A percentile compares a stretch with the other conserved stretches of the same genome.
Conservation (phyloP, 192 early-diverging fungal genomes). For the Spizellomyces sp. region DNA sequence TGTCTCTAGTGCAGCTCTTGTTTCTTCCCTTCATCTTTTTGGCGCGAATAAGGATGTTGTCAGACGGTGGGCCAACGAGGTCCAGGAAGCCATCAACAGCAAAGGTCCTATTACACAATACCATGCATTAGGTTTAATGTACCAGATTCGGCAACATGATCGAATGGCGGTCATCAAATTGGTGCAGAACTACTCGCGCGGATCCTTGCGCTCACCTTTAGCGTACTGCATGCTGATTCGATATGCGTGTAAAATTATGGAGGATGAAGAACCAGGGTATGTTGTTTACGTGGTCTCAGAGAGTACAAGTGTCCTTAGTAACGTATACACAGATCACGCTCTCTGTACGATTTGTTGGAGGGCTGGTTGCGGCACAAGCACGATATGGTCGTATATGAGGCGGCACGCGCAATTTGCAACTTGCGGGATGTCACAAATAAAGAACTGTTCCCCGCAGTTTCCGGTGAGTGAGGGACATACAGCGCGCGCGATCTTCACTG, state of each 20-base stretch:
- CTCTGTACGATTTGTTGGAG: constrained; percentile 85
- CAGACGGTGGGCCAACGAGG: constrained; percentile 96
- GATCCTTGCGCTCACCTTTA: constrained; percentile 75
- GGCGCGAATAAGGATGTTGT: constrained; percentile 85
- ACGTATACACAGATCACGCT: constrained; percentile 35
- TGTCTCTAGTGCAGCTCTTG: constrained; percentile 88
- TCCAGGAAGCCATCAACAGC: constrained; percentile 88
- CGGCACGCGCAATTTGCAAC: constrained; percentile 94
- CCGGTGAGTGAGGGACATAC: constrained; percentile 51
- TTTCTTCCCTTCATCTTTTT: constrained; percentile 89
- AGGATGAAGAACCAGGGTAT: constrained; percentile 54
- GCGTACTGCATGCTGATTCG: constrained; percentile 92
- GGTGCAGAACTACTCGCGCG: constrained; percentile 82
- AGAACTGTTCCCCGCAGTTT: constrained; percentile 91
- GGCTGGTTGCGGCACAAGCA: constrained; percentile 91
- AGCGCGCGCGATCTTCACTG: background rate
- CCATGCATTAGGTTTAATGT: constrained; percentile 95
- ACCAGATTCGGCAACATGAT: constrained; percentile 94
- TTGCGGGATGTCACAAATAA: constrained; percentile 79
- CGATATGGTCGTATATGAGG: constrained; percentile 98
- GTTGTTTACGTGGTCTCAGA: background rate
- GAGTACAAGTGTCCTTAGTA: background rate
- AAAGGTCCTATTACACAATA: constrained; percentile 96
- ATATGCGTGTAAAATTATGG: constrained; percentile 80
- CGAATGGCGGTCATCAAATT: constrained; percentile 97